Conservation (phyloP, 1,139 yeast species). For the Debaryomycetaceae sp. region DNA sequence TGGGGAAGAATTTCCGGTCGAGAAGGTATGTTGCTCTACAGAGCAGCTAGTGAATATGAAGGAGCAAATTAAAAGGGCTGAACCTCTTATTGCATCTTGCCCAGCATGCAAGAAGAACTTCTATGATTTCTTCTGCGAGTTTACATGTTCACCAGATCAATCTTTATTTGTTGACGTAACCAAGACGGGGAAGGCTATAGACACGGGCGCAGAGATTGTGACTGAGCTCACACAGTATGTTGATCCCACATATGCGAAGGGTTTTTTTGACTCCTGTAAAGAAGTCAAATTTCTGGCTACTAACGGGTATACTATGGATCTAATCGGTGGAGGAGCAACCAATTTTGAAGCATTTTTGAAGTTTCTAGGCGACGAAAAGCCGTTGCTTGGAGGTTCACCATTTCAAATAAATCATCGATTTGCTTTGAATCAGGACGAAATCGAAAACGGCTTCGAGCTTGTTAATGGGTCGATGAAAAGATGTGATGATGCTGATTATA, state of each 20-base stretch:
- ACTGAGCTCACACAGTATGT: constrained; percentile 68
- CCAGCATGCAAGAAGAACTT: constrained; percentile 93
- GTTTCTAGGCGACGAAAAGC: constrained; percentile 92
- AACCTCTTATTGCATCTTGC: constrained; percentile 80
- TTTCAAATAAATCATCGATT: constrained; percentile 83
- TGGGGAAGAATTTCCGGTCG: constrained; percentile 57
- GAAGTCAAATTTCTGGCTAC: constrained; percentile 91
- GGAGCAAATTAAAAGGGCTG: constrained; percentile 66
- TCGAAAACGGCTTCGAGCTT: constrained; percentile 18
- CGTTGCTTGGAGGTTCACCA: constrained; percentile 90
- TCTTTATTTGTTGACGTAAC: constrained; percentile 69
- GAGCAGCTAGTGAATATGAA: constrained; percentile 34
- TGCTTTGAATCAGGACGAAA: constrained; percentile 21
- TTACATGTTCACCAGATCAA: constrained; percentile 89
- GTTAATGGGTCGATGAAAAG: constrained; percentile 33
- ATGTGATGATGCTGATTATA: constrained; percentile 67
- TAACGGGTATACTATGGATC: constrained; percentile 94
- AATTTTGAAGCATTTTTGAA: constrained; percentile 70
- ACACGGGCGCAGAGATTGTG: constrained; percentile 58
- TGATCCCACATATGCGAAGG: constrained; percentile 55
- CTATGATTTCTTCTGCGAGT: constrained; percentile 78
- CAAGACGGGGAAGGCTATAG: constrained; percentile 46
- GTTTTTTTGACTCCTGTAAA: constrained; percentile 79
- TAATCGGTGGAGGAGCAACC: constrained; percentile 93
- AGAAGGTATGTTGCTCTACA: constrained; percentile 38